Evolutionary conservation across 805 yeast species (phyloP).

Genomic region (Cephaloascus fragrans): DNA sequence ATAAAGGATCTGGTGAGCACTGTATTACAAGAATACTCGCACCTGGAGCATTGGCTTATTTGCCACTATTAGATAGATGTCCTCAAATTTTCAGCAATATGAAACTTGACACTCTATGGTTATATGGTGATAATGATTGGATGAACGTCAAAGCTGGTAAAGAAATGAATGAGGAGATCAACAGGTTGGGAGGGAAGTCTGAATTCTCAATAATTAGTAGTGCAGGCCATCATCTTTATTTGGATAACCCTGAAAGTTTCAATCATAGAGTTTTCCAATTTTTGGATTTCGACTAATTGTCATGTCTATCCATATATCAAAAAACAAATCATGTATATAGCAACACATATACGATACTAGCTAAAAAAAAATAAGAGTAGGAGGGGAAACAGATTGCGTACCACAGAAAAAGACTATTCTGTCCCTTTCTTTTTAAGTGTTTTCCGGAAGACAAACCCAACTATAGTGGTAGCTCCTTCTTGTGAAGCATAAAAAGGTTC

Average conservation of each 20-base stretch:
- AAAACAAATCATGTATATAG: too few species aligned
- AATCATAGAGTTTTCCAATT: conserved; percentile 15
- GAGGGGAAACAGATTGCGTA: too few species aligned
- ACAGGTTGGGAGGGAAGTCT: conserved; percentile 5
- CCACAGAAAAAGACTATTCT: too few species aligned
- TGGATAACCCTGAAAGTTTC: conserved; percentile 34
- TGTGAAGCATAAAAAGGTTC: too few species aligned
- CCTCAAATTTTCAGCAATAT: conserved; percentile 23
- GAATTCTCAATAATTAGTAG: conserved; percentile 23
- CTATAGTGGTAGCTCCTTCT: too few species aligned
- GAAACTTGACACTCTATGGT: conserved; percentile 30
- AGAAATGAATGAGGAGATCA: conserved; percentile 16
- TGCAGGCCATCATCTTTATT: conserved; percentile 48
- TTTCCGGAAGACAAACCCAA: too few species aligned
- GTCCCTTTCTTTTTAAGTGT: too few species aligned
- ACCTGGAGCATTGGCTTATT: conserved; percentile 24
- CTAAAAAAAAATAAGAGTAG: too few species aligned
- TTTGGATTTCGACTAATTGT: conserved; percentile 3
- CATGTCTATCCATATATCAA: too few species aligned
- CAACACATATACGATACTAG: too few species aligned
- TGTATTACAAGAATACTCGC: conserved; percentile 29
- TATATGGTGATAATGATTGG: conserved; percentile 37
- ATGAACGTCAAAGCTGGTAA: conserved; percentile 32
- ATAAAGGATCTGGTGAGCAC: conserved; percentile 32
- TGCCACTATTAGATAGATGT: conserved; percentile 30